These are phyloP conservation scores for Cladophialophora carrionii DNA, from an alignment of 2,329 filamentous ascomycete species.

Conservation along the genomic window DNA sequence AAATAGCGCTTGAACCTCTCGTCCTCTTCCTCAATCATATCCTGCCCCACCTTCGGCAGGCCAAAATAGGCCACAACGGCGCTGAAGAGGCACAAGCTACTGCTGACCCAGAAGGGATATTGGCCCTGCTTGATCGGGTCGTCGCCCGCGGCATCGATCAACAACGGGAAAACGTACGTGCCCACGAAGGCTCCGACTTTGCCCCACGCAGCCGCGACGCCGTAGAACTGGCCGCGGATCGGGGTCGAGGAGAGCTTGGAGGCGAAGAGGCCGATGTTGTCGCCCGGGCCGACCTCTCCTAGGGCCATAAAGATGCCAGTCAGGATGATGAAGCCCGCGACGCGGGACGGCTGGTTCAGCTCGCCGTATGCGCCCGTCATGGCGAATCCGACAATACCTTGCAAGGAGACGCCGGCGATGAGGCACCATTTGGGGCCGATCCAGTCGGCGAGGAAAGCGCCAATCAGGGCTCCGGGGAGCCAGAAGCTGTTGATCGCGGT, in stretches of 20 bases:
- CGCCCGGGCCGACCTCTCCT: slow-evolving; percentile 81
- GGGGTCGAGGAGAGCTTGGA: slow-evolving; percentile 87
- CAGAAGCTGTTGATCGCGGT: slow-evolving; percentile 88
- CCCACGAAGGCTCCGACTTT: slow-evolving; percentile 76
- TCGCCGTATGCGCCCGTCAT: slow-evolving; percentile 79
- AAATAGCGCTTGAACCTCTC: slow-evolving; percentile 73
- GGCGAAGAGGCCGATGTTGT: slow-evolving; percentile 87
- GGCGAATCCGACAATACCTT: slow-evolving; percentile 81
- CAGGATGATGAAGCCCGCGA: slow-evolving; percentile 76
- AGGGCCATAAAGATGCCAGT: slow-evolving; percentile 77
- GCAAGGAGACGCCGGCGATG: slow-evolving; percentile 68
- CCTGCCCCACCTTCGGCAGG: slow-evolving; percentile 72
- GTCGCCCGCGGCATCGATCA: slow-evolving; percentile 64
- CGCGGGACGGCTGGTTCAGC: slow-evolving; percentile 66
- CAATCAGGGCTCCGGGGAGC: slow-evolving; percentile 76
- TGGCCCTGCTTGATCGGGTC: slow-evolving; percentile 66
- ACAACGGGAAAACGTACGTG: slow-evolving; percentile 72
- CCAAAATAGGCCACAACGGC: slow-evolving; percentile 68
- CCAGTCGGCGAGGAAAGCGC: slow-evolving; percentile 75
- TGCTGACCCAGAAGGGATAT: slow-evolving; percentile 85
- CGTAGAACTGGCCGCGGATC: slow-evolving; percentile 75
- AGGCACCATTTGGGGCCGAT: slow-evolving; percentile 78
- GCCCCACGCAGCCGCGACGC: slow-evolving; percentile 52
- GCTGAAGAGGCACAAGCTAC: slow-evolving; percentile 72
- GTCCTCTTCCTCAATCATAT: slow-evolving; percentile 82